These are phyloP conservation scores for Nicotiana rustica DNA, from an alignment of 305 asterid species.

Conservation along the genomic window DNA sequence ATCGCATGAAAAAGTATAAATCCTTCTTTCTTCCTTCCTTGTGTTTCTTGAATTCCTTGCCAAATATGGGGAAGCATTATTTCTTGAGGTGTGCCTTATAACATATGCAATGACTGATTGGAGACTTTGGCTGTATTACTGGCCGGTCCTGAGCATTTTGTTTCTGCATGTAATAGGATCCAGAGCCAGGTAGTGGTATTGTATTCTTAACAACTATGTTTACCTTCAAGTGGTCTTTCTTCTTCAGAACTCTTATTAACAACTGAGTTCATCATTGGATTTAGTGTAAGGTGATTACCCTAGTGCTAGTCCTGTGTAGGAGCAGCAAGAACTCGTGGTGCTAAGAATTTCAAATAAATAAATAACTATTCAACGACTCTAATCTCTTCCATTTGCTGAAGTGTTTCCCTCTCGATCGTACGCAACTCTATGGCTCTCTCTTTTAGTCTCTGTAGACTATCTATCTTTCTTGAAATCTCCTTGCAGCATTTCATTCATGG, in stretches of 20 bases:
- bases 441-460: too few relatives aligned
- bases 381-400: too few relatives aligned
- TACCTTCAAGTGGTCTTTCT: not conserved
- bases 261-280: not conserved
- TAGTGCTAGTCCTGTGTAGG: too few relatives aligned
- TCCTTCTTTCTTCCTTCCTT: slow-evolving; percentile 28
- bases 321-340: too few relatives aligned
- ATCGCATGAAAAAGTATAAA: slow-evolving; percentile 16
- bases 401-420: too few relatives aligned
- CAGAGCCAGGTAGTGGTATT: slow-evolving; percentile 64
- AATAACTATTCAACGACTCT: too few relatives aligned
- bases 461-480: too few relatives aligned
- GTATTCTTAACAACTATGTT: not conserved
- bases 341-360: too few relatives aligned
- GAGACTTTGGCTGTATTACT: slow-evolving; percentile 82
- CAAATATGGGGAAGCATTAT: not conserved
- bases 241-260: not conserved
- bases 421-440: too few relatives aligned
- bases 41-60: not conserved
- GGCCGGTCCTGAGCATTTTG: slow-evolving; percentile 84
- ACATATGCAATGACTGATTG: slow-evolving; percentile 82
- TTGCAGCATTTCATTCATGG: too few relatives aligned
- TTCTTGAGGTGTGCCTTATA: slow-evolving; percentile 25
- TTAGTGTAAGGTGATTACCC: not conserved
- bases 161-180: slow-evolving; percentile 88